Evolutionary conservation across 2,329 filamentous ascomycete species (phyloP), one percentile per base, ranked within the genome.

Genomic region (Chalara sp.): DNA sequence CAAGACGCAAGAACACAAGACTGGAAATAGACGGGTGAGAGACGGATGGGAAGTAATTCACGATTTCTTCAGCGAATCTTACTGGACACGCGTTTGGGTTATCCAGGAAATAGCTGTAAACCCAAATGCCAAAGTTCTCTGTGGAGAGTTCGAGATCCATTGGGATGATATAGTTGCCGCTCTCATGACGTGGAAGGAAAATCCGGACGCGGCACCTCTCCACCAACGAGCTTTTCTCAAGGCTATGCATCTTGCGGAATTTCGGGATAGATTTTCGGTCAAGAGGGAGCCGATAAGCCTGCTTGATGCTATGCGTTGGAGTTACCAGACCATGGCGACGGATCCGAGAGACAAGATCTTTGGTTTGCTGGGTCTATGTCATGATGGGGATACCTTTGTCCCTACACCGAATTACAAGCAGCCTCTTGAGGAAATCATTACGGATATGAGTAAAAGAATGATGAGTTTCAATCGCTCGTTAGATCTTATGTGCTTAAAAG

Each of bases 271-370:
- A 8, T 11, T 21, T 29, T 10, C 41, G 12, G 10, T 8, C 28
- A 43, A 43, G 12, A 43, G 21, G 21, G 8, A 11, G 8, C 13
- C 28, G 41, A 8, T 8, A 11, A 21, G 21, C 21, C 28, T 43
- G 8, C 21, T 43, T 8, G 41, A 43, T 11, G 41, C 41, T 2
- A 8, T 43, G 8, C 8, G 28, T 30, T 6, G 29, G 28, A 46
- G 48, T 30, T 29, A 32, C n/a, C n/a, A 32, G 10, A 31, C 48
- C 5, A 33, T 50, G 40, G 42, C 47, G 11, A 52, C 50, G 6
- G 47, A 53, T 29, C 21, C 47, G 6, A 39, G 47, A 33, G 53
- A 53, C 44, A 53, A 52, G 35, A 32, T 53, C 21, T 55, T 55
- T 52, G 53, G 50, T 8, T 42, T 55, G 6, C 21, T 55, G 6